Percentiles rank a stretch among this genome's conserved stretches.
phyloP scores from a whole-genome alignment of 2,329 filamentous ascomycete species.

The Xylariaceae sp. region DNA sequence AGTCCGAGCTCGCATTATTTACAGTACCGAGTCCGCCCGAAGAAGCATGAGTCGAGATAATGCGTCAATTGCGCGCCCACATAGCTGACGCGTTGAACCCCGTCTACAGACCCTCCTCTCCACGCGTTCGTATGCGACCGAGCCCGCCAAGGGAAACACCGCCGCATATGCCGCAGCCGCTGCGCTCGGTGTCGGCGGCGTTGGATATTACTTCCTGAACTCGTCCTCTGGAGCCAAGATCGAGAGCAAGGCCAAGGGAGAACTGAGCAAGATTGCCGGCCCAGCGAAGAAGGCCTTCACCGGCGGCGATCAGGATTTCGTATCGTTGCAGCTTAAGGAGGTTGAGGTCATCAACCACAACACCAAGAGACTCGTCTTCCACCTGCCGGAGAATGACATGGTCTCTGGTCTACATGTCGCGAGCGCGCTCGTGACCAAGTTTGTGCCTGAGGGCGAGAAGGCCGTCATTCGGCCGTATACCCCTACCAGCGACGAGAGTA shows the following conservation, averaged over 20 bases:
- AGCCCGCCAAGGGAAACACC: conserved; percentile 52
- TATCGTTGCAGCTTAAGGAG: conserved; percentile 73
- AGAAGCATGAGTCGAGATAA: neutral
- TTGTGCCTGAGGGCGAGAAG: conserved; percentile 81
- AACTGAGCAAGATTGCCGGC: conserved; percentile 33
- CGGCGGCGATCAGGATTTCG: conserved; percentile 85
- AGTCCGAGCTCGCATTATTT: neutral
- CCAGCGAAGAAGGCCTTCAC: conserved; percentile 56
- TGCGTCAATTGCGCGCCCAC: neutral
- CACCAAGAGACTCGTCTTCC: conserved; percentile 88
- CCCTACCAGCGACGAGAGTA: conserved; percentile 80
- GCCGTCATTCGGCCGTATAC: conserved; percentile 89
- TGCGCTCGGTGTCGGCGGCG: conserved; percentile 55
- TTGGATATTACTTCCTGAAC: conserved; percentile 53
- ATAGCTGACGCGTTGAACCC: conserved; percentile 16
- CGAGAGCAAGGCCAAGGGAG: conserved; percentile 50
- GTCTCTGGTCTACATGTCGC: conserved; percentile 78
- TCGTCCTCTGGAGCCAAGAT: conserved; percentile 51
- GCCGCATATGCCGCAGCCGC: conserved; percentile 59
- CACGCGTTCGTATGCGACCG: conserved; percentile 61
- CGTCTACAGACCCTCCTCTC: conserved; percentile 25
- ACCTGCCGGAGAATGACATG: conserved; percentile 76
- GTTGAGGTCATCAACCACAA: conserved; percentile 85
- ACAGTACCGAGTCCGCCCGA: conserved; percentile 5
- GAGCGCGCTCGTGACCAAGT: conserved; percentile 89